phyloP scores from a whole-genome alignment of 495 filamentous ascomycete species.

The Aspergillus hancockii region DNA sequence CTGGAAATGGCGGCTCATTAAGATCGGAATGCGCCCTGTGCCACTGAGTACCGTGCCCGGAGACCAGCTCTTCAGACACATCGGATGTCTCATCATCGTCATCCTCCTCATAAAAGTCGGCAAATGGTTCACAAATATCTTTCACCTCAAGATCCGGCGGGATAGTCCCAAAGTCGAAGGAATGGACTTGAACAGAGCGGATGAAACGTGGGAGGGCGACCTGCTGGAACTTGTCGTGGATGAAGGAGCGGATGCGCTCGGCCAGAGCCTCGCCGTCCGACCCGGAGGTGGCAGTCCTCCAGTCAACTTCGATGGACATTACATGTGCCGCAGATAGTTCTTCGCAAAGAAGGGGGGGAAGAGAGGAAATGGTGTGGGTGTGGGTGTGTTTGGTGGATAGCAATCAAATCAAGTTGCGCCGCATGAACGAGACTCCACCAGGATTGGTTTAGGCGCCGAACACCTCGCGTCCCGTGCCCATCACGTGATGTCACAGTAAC shows the following conservation, averaged over 20 bases:
- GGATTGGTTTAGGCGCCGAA: neutral
- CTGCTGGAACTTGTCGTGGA: conserved; percentile 92
- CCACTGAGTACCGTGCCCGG: conserved; percentile 29
- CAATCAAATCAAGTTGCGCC: too few species aligned
- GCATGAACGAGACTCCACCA: too few species aligned
- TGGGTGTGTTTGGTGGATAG: neutral
- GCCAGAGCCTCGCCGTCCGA: conserved; percentile 82
- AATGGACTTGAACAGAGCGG: conserved; percentile 89
- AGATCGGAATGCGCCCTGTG: conserved; percentile 28
- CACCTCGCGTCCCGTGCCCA: neutral
- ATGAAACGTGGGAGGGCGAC: conserved; percentile 92
- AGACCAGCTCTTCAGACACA: conserved; percentile 37
- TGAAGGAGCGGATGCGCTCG: conserved; percentile 83
- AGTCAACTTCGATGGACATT: conserved; percentile 98
- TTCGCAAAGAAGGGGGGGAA: neutral
- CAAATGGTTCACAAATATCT: conserved; percentile 91
- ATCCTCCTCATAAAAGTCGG: conserved; percentile 95
- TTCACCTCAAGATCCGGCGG: conserved; percentile 87
- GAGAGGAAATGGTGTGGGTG: too few species aligned
- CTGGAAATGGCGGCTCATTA: conserved; percentile 34
- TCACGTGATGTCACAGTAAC: conserved; percentile 1
- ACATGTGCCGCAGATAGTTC: conserved; percentile 34
- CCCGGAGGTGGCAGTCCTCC: conserved; percentile 87
- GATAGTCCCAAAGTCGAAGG: conserved; percentile 87
- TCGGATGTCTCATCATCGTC: conserved; percentile 52